phyloP scores from a whole-genome alignment of 495 filamentous ascomycete genomes.

The Neurospora sp. region DNA sequence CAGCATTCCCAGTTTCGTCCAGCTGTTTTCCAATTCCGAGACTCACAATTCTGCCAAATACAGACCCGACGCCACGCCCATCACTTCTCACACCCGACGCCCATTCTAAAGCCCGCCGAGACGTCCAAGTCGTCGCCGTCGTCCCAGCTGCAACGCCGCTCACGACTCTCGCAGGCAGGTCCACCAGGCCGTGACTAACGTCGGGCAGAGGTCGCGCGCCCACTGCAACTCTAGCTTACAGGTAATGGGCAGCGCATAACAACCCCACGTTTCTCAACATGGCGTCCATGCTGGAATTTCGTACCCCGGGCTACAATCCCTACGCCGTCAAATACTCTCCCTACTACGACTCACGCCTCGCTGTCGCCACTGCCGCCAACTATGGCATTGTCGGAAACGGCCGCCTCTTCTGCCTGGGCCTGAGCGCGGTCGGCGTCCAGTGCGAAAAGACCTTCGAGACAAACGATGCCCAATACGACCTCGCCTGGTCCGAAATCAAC shows the following conservation, averaged over 20 bases:
- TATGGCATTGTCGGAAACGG: conserved; percentile 97
- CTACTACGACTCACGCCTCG: conserved; percentile 90
- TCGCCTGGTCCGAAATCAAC: conserved; percentile 87
- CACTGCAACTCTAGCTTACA: neutral
- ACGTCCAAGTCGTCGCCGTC: neutral
- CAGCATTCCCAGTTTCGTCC: neutral
- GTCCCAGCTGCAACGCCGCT: neutral
- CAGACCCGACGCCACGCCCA: neutral
- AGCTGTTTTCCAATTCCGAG: neutral
- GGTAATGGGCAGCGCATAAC: conserved; percentile 4
- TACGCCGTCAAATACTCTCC: conserved; percentile 95
- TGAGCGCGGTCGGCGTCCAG: conserved; percentile 75
- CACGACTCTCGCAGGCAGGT: neutral
- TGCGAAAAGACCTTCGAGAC: conserved; percentile 87
- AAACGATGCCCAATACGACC: conserved; percentile 91
- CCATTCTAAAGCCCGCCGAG: neutral
- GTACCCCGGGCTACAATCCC: conserved; percentile 86
- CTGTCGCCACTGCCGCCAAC: conserved; percentile 77
- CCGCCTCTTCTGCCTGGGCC: conserved; percentile 66
- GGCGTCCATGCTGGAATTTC: conserved; percentile 76
- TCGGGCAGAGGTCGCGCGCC: neutral
- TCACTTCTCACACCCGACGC: neutral
- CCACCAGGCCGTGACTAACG: neutral
- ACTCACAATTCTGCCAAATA: neutral
- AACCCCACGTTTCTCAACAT: conserved; percentile 13